A percentile compares a stretch with the other conserved stretches of the same genome.
Evolutionary conservation across 805 yeast genomes (phyloP).

Genomic region (Candida sithepensis): DNA sequence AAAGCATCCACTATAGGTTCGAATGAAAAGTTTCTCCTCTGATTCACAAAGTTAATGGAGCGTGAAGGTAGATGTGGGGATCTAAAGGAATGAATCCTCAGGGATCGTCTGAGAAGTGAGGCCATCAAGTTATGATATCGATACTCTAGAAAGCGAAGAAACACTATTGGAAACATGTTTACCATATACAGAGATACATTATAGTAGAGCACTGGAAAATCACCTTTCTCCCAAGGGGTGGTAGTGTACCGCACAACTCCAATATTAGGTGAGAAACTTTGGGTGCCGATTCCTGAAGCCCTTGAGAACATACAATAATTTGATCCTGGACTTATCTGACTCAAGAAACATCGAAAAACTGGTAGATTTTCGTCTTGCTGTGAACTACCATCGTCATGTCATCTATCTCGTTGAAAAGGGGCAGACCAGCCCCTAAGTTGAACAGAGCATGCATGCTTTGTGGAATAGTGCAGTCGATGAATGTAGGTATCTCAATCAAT

Average conservation of each 20-base stretch:
- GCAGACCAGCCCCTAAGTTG: conserved; percentile 46
- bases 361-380: too few species aligned
- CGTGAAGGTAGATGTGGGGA: not conserved
- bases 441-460: conserved; percentile 98
- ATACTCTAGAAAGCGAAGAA: too few species aligned
- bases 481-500: conserved; percentile 42
- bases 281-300: too few species aligned
- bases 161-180: too few species aligned
- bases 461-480: conserved; percentile 82
- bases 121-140: not conserved
- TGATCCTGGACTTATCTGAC: too few species aligned
- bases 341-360: too few species aligned
- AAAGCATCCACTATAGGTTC: conserved; percentile 20
- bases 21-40: conserved; percentile 18
- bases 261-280: too few species aligned
- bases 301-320: too few species aligned
- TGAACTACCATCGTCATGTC: not conserved
- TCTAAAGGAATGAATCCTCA: not conserved
- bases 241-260: too few species aligned
- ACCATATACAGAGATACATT: too few species aligned
- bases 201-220: too few species aligned
- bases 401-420: conserved; percentile 24
- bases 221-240: too few species aligned
- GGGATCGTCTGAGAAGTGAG: not conserved
- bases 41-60: not conserved